Percentiles rank a stretch among this genome's conserved stretches.
phyloP scores from a whole-genome alignment of 495 filamentous ascomycete genomes.

The Podospora bellae-mahoneyi region DNA sequence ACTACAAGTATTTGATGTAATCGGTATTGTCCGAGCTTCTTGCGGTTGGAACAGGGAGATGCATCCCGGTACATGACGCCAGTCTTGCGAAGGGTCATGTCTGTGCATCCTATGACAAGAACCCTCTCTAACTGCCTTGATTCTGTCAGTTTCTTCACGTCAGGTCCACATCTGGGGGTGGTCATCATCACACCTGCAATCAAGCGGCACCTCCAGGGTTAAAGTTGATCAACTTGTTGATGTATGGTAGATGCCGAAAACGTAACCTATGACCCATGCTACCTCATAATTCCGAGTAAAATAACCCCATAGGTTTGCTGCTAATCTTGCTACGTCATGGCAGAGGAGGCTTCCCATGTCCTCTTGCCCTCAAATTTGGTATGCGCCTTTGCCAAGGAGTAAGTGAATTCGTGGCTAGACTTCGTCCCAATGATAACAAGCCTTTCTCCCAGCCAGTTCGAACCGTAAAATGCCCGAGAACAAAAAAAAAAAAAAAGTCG shows the following conservation, averaged over 20 bases:
- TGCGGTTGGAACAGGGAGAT: neutral
- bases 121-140: neutral
- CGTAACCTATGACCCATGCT: neutral
- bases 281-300: neutral
- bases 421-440: neutral
- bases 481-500: neutral
- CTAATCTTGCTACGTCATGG: neutral
- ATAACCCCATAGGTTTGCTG: neutral
- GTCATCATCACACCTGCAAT: neutral
- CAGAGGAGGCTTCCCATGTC: neutral
- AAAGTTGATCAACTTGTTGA: neutral
- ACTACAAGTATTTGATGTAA: neutral
- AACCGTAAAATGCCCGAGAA: neutral
- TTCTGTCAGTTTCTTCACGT: neutral
- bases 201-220: neutral
- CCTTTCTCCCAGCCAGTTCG: neutral
- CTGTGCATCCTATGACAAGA: neutral
- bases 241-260: neutral
- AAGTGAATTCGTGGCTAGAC: neutral
- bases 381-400: too few relatives aligned
- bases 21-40: neutral
- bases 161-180: neutral
- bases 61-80: neutral
- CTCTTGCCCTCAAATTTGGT: neutral
- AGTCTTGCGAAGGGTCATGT: neutral